These are phyloP conservation scores for Eragrostis tef DNA, from an alignment of 202 grass and related monocot species.

Conservation along the genomic window DNA sequence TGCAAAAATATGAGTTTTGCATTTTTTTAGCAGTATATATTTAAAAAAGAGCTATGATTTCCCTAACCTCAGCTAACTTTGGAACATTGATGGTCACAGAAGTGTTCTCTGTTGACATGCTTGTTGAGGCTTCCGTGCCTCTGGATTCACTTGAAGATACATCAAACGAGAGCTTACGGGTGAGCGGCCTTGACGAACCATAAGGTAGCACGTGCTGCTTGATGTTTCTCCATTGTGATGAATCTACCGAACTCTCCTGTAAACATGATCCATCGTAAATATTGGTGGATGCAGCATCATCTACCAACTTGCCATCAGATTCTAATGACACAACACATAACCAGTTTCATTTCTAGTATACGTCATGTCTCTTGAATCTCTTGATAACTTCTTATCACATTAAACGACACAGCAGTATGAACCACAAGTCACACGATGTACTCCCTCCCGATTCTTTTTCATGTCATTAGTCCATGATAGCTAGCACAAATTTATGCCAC, in stretches of 20 bases:
- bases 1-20: constrained; percentile 30
- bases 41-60: constrained; percentile 30
- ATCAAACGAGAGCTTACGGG: constrained; percentile 78
- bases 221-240: constrained; percentile 83
- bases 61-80: constrained; percentile 71
- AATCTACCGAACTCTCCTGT: constrained; percentile 68
- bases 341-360: not conserved
- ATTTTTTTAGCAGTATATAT: constrained; percentile 18
- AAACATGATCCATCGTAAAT: constrained; percentile 37
- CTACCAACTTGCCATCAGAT: constrained; percentile 2
- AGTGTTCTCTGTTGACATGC: constrained; percentile 61
- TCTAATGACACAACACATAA: constrained; percentile 7
- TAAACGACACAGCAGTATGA: no score
- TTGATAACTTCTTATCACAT: constrained; percentile 14
- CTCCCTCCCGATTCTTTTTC: no score
- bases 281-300: not conserved
- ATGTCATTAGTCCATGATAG: no score
- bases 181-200: constrained; percentile 75
- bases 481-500: no score
- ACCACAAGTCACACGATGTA: no score
- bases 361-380: not conserved
- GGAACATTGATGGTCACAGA: constrained; percentile 60
- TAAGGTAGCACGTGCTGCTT: constrained; percentile 83
- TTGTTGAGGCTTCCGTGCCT: constrained; percentile 75
- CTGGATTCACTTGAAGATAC: constrained; percentile 67